Evolutionary conservation across 129 eudicot species (phyloP), one percentile per base, ranked within the genome.

Genomic region (Lactuca saligna): DNA sequence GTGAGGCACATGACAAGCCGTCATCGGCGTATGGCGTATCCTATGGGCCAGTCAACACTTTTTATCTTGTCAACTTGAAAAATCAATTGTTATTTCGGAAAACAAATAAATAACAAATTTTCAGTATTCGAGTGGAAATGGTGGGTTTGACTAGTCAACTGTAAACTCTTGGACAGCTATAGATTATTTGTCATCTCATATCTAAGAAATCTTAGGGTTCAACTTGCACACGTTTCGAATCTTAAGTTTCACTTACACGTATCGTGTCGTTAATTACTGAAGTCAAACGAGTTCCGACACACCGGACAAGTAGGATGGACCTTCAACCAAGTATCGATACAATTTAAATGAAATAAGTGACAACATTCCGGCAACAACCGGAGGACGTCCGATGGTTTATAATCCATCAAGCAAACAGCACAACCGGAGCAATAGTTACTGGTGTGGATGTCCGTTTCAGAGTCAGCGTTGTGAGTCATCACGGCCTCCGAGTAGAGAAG

Each of bases 321-420:
- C 61, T 65, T 78, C 42, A 85, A 72, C 90, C 90, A 85, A 3
- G 48, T 63, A 55, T 78, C 86, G 34, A 81, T 32, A 61, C 90
- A 85, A 12, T 32, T 67, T 7, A 17, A 76, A 61, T 84, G 89
- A 59, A 74, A 84, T 7, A 57, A 8, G 35, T 84, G 89, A 14
- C 79, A 71, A 64, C 89, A 84, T 42, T 75, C 71, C 32, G 83
- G 86, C 75, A 84, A 48, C 67, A 78, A 12, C 56, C 82, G 71
- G 1, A 85, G 55, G 70, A 78, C 35, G 17, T 85, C 90, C 10
- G 34, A 3, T 7, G 51, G 67, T 38, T 54, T 71, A 62, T 85
- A 85, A 17, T 85, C 86, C 7, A 54, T 77, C 57, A 84, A 74
- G 57, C 86, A 84, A 17, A 84, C 71, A 17, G 81, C 25, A 50